Base-by-base conservation (phyloP, 305 asterid genomes). In the Fraxinus baroniana region DNA sequence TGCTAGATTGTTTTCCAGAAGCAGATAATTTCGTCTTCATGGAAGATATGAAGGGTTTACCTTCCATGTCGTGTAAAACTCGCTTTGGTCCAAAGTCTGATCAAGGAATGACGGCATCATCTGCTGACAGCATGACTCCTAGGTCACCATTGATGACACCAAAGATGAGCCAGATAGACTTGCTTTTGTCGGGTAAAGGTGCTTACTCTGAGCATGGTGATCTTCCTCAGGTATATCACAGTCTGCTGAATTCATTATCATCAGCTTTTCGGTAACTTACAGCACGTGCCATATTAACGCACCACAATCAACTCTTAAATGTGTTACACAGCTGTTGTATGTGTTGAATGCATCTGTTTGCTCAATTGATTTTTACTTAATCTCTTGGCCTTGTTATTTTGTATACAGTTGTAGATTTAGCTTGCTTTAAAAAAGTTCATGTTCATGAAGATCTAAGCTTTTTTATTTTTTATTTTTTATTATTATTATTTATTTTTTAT, bases 111-210 rank as follows among this genome's bases (percentile, higher is more conserved):
- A 87, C 99, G 17, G 91, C 99, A 24, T 97, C 99, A 80, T 97
- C 99, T 44, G 99, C 98, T 30, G 98, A 97, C 82, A 97, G 98
- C 90, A 91, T 95, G 92, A 97, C 99, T 76, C 99, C 99, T 62
- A 90, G 94, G 88, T 97, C 99, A 39, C 99, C 99, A 3, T 84
- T 92, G 89, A 88, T 92, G 95, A 94, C 99, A 8, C 99, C 99
- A 4, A 86, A 91, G 85, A 90, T 86, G 70, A 95, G 98, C 90
- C 98, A 90, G 79, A 95, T 95, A 85, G 99, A 97, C 86, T 83
- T 91, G 91, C 90, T 97, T 74, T 89, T 97, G 89, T 87, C 94
- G 1, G 98, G 94, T 35, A 97, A 94, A 89, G 99, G 98, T 79
- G 95, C 94, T 85, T 91, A 90, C 85, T 90, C 98, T n/a, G 99